Evolutionary conservation across 2,329 filamentous ascomycete species (phyloP).

Genomic region (Penicillium digitatum): DNA sequence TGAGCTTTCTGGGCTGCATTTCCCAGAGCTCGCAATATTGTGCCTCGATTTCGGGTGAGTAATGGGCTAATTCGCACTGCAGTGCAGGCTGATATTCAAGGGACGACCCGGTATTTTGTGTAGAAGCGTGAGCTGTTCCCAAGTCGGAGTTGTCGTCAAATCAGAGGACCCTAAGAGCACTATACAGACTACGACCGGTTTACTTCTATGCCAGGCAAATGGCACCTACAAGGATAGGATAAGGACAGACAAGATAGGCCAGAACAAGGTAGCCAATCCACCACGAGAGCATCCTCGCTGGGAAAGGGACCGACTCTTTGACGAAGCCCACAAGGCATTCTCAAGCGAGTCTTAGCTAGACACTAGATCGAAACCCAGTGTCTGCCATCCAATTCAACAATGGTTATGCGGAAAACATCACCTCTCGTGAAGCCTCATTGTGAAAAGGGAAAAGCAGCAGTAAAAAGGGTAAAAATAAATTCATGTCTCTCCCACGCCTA

Average conservation of each 20-base stretch:
- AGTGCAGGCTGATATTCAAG: background rate
- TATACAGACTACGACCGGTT: slow-evolving; percentile 11
- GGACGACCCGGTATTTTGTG: too few species aligned
- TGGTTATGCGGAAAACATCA: slow-evolving; percentile 56
- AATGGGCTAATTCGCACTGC: background rate
- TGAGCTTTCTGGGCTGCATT: background rate
- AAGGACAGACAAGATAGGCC: slow-evolving; percentile 26
- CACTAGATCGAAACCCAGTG: slow-evolving; percentile 12
- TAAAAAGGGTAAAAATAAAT: slow-evolving; percentile 29
- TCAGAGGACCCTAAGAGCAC: background rate
- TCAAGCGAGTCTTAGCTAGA: slow-evolving; percentile 22
- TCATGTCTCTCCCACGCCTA: slow-evolving; percentile 42
- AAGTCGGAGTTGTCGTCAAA: background rate
- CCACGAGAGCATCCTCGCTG: slow-evolving; percentile 2
- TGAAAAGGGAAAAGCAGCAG: slow-evolving; percentile 41
- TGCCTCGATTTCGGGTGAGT: background rate
- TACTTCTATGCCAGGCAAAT: slow-evolving; percentile 22
- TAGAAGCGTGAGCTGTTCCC: background rate
- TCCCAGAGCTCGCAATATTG: too few species aligned
- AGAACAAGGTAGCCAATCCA: slow-evolving; percentile 14
- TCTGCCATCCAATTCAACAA: slow-evolving; percentile 45
- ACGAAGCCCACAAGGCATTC: slow-evolving; percentile 13
- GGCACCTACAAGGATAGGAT: slow-evolving; percentile 20
- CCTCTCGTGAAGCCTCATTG: slow-evolving; percentile 58
- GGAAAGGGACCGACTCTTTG: slow-evolving; percentile 23